These are phyloP conservation scores for Ambrosiella cleistominuta DNA, from an alignment of 2,329 filamentous ascomycete genomes.

Conservation along the genomic window DNA sequence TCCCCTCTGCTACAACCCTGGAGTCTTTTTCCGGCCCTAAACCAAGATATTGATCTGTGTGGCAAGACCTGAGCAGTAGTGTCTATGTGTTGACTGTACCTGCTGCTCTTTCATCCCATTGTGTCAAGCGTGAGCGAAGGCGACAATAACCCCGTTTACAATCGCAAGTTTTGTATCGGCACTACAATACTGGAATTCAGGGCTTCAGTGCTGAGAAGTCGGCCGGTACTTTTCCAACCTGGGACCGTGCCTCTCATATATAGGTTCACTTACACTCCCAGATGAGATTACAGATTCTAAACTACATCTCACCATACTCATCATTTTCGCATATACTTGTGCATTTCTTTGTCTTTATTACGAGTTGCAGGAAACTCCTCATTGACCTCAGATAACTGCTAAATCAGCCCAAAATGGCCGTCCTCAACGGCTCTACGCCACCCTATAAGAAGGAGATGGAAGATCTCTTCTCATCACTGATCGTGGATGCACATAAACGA, in stretches of 20 bases:
- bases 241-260: too few relatives aligned
- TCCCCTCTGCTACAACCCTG: neutral
- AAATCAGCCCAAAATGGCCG: neutral
- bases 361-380: too few relatives aligned
- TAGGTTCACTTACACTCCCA: too few relatives aligned
- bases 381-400: too few relatives aligned
- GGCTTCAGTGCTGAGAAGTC: too few relatives aligned
- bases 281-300: too few relatives aligned
- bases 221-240: too few relatives aligned
- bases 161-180: neutral
- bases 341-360: too few relatives aligned
- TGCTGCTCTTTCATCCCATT: neutral
- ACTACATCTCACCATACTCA: too few relatives aligned
- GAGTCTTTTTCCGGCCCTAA: neutral
- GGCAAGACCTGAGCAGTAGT: neutral
- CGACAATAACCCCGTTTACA: neutral
- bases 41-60: neutral
- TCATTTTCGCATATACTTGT: too few relatives aligned
- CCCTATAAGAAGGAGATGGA: conserved; percentile 10
- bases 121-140: neutral
- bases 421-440: neutral
- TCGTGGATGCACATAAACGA: conserved; percentile 11
- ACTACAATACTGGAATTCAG: neutral
- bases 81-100: neutral
- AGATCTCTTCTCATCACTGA: conserved; percentile 11